phyloP scores from a whole-genome alignment of 2,329 filamentous ascomycete species.

The Venturia asperata region DNA sequence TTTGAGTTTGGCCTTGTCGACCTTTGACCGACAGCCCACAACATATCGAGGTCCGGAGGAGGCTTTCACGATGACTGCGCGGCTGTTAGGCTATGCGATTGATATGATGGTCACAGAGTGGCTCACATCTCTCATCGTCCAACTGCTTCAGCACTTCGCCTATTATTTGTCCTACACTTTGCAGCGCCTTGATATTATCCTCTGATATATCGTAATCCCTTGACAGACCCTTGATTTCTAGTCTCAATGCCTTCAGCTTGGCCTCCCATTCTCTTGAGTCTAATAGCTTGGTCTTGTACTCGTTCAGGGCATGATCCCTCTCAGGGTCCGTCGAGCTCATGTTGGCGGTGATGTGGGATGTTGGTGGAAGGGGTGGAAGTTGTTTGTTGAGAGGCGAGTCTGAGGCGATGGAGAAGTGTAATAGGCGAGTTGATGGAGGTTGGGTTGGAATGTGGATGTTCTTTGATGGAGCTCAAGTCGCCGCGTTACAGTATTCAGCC shows the following conservation, averaged over 20 bases:
- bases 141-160: conserved; percentile 98
- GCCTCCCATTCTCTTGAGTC: conserved; percentile 98
- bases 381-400: background rate
- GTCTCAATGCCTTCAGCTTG: conserved; percentile 85
- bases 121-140: conserved; percentile 94
- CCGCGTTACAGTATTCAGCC: conserved; percentile 1
- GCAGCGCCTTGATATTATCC: conserved; percentile 98
- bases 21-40: conserved; percentile 95
- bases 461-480: conserved; percentile 4
- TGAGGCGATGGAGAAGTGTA: background rate
- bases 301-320: conserved; percentile 45
- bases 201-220: conserved; percentile 95
- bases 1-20: conserved; percentile 95
- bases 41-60: conserved; percentile 97
- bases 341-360: background rate
- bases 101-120: background rate
- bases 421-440: background rate
- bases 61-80: conserved; percentile 89
- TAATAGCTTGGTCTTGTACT: conserved; percentile 53
- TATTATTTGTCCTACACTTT: conserved; percentile 98
- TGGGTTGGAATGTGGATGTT: conserved; percentile 8
- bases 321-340: conserved; percentile 42
- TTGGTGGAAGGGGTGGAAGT: background rate
- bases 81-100: background rate
- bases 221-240: conserved; percentile 93